Base-by-base conservation (phyloP, 352 stramenopile species). In the Phytophthora crassamura region DNA sequence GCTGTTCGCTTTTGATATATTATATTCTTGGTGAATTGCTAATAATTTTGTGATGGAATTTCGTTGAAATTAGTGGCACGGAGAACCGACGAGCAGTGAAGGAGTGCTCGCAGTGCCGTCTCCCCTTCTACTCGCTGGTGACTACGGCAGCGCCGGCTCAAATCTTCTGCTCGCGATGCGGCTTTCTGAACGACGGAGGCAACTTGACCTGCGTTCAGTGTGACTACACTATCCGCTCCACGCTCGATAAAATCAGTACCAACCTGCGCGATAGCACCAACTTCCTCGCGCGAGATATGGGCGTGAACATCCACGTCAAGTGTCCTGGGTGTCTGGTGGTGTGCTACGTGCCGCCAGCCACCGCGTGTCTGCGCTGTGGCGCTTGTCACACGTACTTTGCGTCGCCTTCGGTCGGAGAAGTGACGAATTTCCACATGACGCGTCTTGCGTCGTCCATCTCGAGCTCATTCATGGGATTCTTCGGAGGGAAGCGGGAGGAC, bases 371-470 rank as follows among this genome's bases (percentile, higher is more conserved):
- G 57, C 84, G 86, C 10, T 95, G 86, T 63, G 86, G 83, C 30
- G 74, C 81, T 2, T 95, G 86, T 55, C 82, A 93, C 53, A 91
- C 82, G 30, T 95, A 93, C 57, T 95, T 95, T 72, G 84, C 86
- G 4, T 93, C 86, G 7, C 86, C 86, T 10, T 81, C 81, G 1
- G 81, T 95, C 12, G 86, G 84, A 0, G 84, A 91, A 28, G 84
- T 89, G 40, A 95, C 86, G 36, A 93, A 91, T 66, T 95, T 95
- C 55, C 86, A 95, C 74, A 84, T 93, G 63, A 79, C 74, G n/a
- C 72, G 82, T 2, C 69, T 95, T 18, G 82, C 86, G 53, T 86
- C 82, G 47, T 92, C 84, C 36, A 88, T 94, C 38, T 89, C 81
- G 25, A 90, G 79, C 49, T 93, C 83, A 32, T 89, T 95, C 20